These are phyloP conservation scores for Melocanna baccifera DNA, from an alignment of 176 grass and related monocot species.

Conservation along the genomic window DNA sequence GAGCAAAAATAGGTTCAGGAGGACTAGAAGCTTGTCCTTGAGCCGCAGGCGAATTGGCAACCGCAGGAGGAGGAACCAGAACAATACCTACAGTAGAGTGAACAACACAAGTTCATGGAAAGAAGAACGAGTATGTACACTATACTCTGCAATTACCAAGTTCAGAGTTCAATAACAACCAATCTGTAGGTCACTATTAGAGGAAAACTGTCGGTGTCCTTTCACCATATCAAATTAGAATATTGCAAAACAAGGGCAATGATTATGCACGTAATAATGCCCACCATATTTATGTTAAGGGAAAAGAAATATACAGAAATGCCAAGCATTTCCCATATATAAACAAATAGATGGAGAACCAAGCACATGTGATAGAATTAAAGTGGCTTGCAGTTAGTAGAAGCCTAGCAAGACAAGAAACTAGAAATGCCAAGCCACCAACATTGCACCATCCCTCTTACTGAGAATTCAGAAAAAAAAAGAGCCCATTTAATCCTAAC, in stretches of 20 bases:
- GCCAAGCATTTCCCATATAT: not conserved
- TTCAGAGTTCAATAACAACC: not conserved
- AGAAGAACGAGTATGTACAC: not conserved
- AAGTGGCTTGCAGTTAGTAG: not conserved
- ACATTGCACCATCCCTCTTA: slow-evolving; percentile 6
- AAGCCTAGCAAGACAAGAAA: slow-evolving; percentile 11
- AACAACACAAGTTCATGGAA: slow-evolving; percentile 20
- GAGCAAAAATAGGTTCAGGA: slow-evolving; percentile 36
- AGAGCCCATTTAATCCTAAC: not conserved
- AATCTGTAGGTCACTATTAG: not conserved
- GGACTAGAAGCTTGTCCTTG: slow-evolving; percentile 51
- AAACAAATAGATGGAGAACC: not conserved
- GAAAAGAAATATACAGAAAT: not conserved
- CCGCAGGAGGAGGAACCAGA: slow-evolving; percentile 36
- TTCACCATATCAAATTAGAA: not conserved
- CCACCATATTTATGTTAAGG: not conserved
- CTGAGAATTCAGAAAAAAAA: slow-evolving; percentile 12
- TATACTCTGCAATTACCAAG: not conserved
- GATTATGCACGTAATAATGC: slow-evolving; percentile 4
- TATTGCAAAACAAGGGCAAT: not conserved
- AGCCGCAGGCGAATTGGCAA: slow-evolving; percentile 29
- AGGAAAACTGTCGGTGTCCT: not conserved
- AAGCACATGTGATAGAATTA: slow-evolving; percentile 19
- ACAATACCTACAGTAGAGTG: slow-evolving; percentile 45
- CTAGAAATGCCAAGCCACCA: slow-evolving; percentile 21